Base-by-base conservation (phyloP, 306 rosid species). In the Trichosanthes cucumerina region DNA sequence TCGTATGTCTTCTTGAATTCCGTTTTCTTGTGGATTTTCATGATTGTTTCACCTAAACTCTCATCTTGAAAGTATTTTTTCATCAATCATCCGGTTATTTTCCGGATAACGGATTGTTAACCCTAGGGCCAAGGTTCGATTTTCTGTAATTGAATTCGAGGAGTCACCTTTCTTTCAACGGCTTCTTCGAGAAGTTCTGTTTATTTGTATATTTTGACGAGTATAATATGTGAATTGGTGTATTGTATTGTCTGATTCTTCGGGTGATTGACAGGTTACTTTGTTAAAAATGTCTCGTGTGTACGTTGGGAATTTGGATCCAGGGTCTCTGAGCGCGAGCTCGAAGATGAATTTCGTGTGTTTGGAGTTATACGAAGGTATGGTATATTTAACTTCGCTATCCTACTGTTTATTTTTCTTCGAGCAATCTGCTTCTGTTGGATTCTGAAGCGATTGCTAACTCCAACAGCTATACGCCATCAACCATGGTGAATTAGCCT, bases 351-450 rank as follows among this genome's bases (percentile, higher is more conserved):
- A 82, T 96, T 96, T 80, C 99, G 96, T 65, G 89, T 84, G 36
- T 96, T 85, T 74, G 99, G 99, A 83, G 97, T 91, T 80, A 96
- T 96, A 13, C 86, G 97, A 79, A 96, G 99, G 99, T 96, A 86
- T 4, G 7, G 33, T 19, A 68, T 73, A 68, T 66, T 34, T 44
- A 39, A 44, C 21, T 57, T 13, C 5, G 44, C n/a, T 70, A 58
- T 9, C 10, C 9, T 21, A 39, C 19, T 57, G 19, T 43, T n/a
- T 43, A 3, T 9, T 66, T 10, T 64, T 6, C 23, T 53, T 23
- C 18, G 15, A 12, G 0, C 36, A 59, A 31, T 59, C 12, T 62
- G n/a, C 9, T 6, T 28, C n/a, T 64, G 46, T 64, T 34, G 46
- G 44, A 34, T 16, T 64, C 24, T 34, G 16, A 66, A 66, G 26